These are phyloP conservation scores for Saraca asoca DNA, from an alignment of 331 rosid species.

Conservation along the genomic window DNA sequence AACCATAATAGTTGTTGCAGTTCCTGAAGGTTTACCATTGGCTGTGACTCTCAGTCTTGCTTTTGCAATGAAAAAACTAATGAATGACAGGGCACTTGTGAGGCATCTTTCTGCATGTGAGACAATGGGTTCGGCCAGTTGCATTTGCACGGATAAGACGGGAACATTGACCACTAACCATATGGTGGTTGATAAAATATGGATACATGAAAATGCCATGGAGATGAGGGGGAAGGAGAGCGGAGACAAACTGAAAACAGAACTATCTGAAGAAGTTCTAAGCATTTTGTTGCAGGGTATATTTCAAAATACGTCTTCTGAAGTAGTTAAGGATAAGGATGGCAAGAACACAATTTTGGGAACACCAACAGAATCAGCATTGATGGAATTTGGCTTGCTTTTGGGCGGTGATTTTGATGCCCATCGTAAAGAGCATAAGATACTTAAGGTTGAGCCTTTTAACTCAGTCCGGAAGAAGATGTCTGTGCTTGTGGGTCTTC, in stretches of 20 bases:
- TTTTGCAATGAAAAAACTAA: conserved; percentile 92
- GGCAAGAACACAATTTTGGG: conserved; percentile 71
- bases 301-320: conserved; percentile 80
- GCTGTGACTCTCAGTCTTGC: conserved; percentile 99
- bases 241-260: conserved; percentile 47
- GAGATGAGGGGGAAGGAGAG: conserved; percentile 54
- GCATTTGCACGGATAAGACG: conserved; percentile 98
- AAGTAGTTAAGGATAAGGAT: conserved; percentile 63
- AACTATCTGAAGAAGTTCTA: conserved; percentile 52
- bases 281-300: conserved; percentile 66
- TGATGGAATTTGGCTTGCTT: conserved; percentile 75
- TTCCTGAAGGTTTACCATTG: conserved; percentile 95
- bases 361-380: conserved; percentile 89
- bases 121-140: conserved; percentile 94
- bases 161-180: conserved; percentile 91
- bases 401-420: conserved; percentile 69
- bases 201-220: conserved; percentile 57
- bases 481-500: conserved; percentile 79
- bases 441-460: conserved; percentile 82
- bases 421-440: conserved; percentile 47
- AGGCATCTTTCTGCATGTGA: conserved; percentile 97
- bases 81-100: conserved; percentile 86
- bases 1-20: conserved; percentile 91
- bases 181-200: conserved; percentile 75
- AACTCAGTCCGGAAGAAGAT: conserved; percentile 89